Evolutionary conservation across 2,329 filamentous ascomycete species (phyloP).

Genomic region (Aspergillus niger): DNA sequence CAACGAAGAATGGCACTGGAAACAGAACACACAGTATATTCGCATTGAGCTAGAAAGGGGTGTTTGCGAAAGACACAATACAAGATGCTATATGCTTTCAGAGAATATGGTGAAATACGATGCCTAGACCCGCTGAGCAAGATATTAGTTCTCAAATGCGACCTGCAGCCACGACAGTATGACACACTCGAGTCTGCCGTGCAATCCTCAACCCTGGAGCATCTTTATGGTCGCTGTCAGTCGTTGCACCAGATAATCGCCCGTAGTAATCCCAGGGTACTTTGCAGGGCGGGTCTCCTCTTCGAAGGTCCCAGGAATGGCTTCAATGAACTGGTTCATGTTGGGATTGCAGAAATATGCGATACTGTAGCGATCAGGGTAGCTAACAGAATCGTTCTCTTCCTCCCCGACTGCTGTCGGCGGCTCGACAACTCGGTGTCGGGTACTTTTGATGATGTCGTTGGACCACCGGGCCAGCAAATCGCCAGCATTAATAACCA

Average conservation of each 20-base stretch:
- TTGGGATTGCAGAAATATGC: conserved; percentile 94
- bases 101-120: no score
- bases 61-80: neutral
- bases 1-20: neutral
- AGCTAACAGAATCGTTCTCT: conserved; percentile 45
- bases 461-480: conserved; percentile 86
- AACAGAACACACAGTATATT: neutral
- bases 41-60: neutral
- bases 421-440: conserved; percentile 87
- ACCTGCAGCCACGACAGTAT: no score
- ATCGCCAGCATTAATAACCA: conserved; percentile 89
- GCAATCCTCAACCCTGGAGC: neutral
- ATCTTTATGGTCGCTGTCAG: conserved; percentile 68
- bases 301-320: conserved; percentile 74
- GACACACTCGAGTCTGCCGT: neutral
- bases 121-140: no score
- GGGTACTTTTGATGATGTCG: conserved; percentile 84
- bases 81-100: neutral
- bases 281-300: conserved; percentile 61
- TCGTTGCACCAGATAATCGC: conserved; percentile 78
- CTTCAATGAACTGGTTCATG: conserved; percentile 72
- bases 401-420: conserved; percentile 55
- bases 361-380: conserved; percentile 81
- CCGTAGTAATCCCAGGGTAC: conserved; percentile 75
- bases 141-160: no score